phyloP scores from a whole-genome alignment of 2,329 filamentous ascomycete species.

The Epichloe aotearoae region DNA sequence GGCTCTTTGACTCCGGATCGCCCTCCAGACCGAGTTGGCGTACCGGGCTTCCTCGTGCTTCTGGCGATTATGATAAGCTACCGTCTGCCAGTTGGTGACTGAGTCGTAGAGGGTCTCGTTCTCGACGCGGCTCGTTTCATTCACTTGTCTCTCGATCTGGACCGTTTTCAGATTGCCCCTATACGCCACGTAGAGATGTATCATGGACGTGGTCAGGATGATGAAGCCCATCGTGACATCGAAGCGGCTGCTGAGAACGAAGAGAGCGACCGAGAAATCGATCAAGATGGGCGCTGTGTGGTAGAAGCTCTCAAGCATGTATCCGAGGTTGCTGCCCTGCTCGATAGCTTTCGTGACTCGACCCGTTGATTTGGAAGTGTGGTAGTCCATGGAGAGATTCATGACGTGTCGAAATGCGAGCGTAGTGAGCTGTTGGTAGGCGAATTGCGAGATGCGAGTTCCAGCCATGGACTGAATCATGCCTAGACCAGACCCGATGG shows the following conservation, averaged over 20 bases:
- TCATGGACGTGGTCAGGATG: conserved; percentile 9
- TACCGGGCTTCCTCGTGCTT: conserved; percentile 13
- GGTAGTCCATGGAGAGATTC: conserved; percentile 54
- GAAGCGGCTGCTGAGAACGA: conserved; percentile 47
- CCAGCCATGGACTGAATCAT: conserved; percentile 8
- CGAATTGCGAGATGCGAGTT: conserved; percentile 13
- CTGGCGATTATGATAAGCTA: conserved; percentile 24
- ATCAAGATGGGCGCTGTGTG: conserved; percentile 8
- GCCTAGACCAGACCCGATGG: neutral
- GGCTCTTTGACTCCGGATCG: conserved; percentile 3
- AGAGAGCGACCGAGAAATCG: conserved; percentile 33
- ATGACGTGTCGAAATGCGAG: conserved; percentile 53
- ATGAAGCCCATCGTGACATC: conserved; percentile 11
- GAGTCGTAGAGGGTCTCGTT: conserved; percentile 11
- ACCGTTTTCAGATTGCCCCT: conserved; percentile 8
- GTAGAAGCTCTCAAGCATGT: conserved; percentile 40
- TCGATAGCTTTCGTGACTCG: conserved; percentile 48
- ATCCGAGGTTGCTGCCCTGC: conserved; percentile 44
- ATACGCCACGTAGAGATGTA: conserved; percentile 8
- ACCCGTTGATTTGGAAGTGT: conserved; percentile 48
- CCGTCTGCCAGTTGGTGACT: conserved; percentile 36
- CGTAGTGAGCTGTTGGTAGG: conserved; percentile 36
- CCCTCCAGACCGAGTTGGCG: conserved; percentile 6
- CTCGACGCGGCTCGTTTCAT: conserved; percentile 7
- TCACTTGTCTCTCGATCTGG: conserved; percentile 5